phyloP scores from a whole-genome alignment of 768 basidiomycete genomes.

The Boletellus ananiceps region DNA sequence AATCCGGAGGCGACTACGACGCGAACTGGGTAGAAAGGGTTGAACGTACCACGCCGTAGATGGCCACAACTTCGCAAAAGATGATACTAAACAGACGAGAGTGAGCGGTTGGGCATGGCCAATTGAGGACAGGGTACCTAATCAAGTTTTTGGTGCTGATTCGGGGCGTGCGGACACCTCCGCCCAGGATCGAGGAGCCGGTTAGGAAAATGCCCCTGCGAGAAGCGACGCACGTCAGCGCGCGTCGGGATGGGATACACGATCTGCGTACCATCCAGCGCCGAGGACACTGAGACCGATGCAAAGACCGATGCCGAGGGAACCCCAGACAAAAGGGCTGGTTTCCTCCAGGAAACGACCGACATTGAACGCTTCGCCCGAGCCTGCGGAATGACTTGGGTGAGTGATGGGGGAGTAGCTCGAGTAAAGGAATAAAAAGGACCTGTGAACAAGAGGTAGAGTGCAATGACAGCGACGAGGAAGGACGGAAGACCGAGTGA shows the following conservation, averaged over 20 bases:
- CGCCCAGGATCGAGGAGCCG: constrained; percentile 93
- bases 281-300: constrained; percentile 92
- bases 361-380: constrained; percentile 90
- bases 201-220: constrained; percentile 96
- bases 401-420: neutral
- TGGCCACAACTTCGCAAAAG: constrained; percentile 99
- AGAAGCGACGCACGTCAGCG: neutral
- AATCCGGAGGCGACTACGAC: too few relatives aligned
- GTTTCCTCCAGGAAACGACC: constrained; percentile 92
- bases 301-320: constrained; percentile 86
- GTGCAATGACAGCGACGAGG: constrained; percentile 57
- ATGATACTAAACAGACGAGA: constrained; percentile 64
- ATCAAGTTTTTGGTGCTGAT: constrained; percentile 98
- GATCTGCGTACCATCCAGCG: constrained; percentile 77
- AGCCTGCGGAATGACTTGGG: constrained; percentile 42
- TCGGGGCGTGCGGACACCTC: constrained; percentile 88
- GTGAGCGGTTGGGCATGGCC: constrained; percentile 10
- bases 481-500: constrained; percentile 67
- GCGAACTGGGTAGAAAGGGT: neutral
- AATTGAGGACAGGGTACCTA: too few relatives aligned
- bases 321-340: constrained; percentile 90
- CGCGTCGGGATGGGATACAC: neutral
- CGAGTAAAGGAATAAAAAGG: constrained; percentile 15
- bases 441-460: constrained; percentile 93
- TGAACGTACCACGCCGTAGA: constrained; percentile 84